These are phyloP conservation scores for Plantago major DNA, from an alignment of 257 asterid species.

Conservation along the genomic window DNA sequence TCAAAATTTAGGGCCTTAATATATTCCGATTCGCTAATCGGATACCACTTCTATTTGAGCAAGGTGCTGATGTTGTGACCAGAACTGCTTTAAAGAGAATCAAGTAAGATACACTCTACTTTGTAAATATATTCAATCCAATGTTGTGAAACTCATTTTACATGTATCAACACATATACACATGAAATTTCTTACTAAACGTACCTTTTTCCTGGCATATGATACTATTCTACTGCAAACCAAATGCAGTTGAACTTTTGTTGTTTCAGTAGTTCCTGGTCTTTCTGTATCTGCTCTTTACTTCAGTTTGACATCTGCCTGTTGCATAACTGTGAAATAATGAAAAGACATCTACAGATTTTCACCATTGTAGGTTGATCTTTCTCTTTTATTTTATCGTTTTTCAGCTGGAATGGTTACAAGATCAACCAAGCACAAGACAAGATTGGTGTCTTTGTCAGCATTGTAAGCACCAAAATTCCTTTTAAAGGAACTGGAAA, in stretches of 20 bases:
- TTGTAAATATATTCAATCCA: slow-evolving; percentile 3
- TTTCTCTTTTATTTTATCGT: neutral
- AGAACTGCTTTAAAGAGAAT: slow-evolving; percentile 85
- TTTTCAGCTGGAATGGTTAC: slow-evolving; percentile 82
- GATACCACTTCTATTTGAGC: slow-evolving; percentile 91
- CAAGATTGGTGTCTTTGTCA: slow-evolving; percentile 83
- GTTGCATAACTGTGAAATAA: slow-evolving; percentile 13
- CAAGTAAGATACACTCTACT: slow-evolving; percentile 41
- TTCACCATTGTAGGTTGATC: too few relatives aligned
- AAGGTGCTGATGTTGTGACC: slow-evolving; percentile 96
- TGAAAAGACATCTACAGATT: neutral
- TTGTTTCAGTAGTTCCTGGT: neutral
- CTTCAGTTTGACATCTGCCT: slow-evolving; percentile 11
- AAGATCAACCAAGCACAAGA: slow-evolving; percentile 92
- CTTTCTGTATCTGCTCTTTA: neutral
- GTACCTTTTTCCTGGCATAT: too few relatives aligned
- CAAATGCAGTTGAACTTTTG: too few relatives aligned
- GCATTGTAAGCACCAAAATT: slow-evolving; percentile 92
- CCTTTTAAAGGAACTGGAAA: slow-evolving; percentile 96
- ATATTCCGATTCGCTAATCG: slow-evolving; percentile 92
- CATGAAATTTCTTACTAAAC: slow-evolving; percentile 7
- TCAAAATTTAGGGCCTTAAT: slow-evolving; percentile 66
- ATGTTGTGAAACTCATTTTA: neutral
- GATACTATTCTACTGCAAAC: too few relatives aligned
- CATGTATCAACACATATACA: slow-evolving; percentile 4